phyloP scores from a whole-genome alignment of 2,329 filamentous ascomycete species.

The Diaporthe citrichinensis region DNA sequence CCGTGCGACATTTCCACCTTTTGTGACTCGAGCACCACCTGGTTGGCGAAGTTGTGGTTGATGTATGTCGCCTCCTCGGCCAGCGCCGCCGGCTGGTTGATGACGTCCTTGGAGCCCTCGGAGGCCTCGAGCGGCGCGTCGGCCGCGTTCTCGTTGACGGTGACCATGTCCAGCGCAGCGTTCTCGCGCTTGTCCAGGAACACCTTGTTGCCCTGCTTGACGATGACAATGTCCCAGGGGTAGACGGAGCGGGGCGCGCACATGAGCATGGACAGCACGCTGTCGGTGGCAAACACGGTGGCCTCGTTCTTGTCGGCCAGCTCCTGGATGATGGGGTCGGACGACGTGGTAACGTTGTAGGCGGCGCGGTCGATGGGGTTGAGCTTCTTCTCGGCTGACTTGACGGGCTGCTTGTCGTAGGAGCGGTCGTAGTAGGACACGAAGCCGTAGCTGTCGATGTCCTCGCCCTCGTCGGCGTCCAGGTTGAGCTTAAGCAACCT shows the following conservation, averaged over 20 bases:
- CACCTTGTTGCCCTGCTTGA: conserved; percentile 94
- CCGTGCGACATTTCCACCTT: conserved; percentile 89
- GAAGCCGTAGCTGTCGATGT: conserved; percentile 96
- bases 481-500: conserved; percentile 95
- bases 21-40: conserved; percentile 89
- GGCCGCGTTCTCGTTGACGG: conserved; percentile 98
- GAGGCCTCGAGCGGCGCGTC: conserved; percentile 93
- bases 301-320: conserved; percentile 96
- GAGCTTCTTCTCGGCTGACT: conserved; percentile 89
- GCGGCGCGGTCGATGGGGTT: conserved; percentile 92
- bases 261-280: conserved; percentile 99
- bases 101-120: conserved; percentile 91
- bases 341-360: conserved; percentile 98
- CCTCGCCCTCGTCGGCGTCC: conserved; percentile 94
- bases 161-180: conserved; percentile 95
- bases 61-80: conserved; percentile 99
- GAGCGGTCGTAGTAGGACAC: conserved; percentile 97
- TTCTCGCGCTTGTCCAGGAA: conserved; percentile 99
- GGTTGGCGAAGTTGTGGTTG: conserved; percentile 99
- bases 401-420: conserved; percentile 94
- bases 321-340: conserved; percentile 96
- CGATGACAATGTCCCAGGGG: conserved; percentile 97
- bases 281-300: conserved; percentile 96
- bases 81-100: conserved; percentile 94
- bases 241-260: conserved; percentile 97